Base-by-base conservation (phyloP, 768 basidiomycete genomes). In the Scleroderma bovista region DNA sequence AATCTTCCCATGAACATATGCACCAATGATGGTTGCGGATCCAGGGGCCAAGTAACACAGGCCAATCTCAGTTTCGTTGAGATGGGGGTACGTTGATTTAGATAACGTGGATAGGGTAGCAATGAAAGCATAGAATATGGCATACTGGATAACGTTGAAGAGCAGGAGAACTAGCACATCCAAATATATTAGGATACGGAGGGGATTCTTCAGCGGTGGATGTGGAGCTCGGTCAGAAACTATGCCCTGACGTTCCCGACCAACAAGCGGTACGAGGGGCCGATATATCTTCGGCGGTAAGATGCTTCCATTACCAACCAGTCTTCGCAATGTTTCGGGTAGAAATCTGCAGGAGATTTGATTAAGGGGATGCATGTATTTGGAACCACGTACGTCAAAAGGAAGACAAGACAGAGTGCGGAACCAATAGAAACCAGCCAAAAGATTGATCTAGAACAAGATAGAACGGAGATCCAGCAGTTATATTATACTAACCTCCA, bases 41-140 rank as follows among this genome's bases (percentile, higher is more conserved):
- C 89, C 92, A 45, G 85, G 76, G 1, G 82, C 79, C 47, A 93
- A 68, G 69, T 84, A 93, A 63, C 86, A 91, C 5, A 93, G 66
- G 2, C 91, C 91, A 29, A 88, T 70, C 23, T 78, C 69, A 8
- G 74, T 67, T 57, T 74, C 73, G 52, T 59, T 68, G 44, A 79
- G 67, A 52, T 57, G 74, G 8, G 74, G 76, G 69, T 77, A 93
- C 26, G 60, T 64, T 8, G 62, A 48, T 52, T 71, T 66, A 75
- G 75, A 69, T 58, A 85, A 58, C 57, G 80, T 72, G 60, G 84
- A 67, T 70, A 70, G 60, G 19, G 72, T 74, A 47, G 71, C 58
- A 48, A 67, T 62, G 66, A 79, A 58, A 55, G 66, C 62, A 69
- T 78, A 71, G 51, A 81, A 80, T 6, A 84, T 70, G 3, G 75